These are phyloP conservation scores for Arthrobotrys entomopaga DNA, from an alignment of 2,329 filamentous ascomycete genomes.

Conservation along the genomic window DNA sequence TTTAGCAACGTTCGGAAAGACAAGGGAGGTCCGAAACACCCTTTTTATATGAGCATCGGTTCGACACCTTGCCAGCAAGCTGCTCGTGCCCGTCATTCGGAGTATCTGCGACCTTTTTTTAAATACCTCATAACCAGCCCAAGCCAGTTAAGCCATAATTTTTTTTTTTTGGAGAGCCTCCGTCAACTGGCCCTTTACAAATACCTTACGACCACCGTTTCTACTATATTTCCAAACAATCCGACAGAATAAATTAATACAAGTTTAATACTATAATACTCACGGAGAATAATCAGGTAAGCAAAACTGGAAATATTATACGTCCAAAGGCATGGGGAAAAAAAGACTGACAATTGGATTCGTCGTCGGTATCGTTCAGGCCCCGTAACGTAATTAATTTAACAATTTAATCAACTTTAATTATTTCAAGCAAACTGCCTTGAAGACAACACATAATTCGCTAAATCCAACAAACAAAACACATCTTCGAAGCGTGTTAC, in stretches of 20 bases:
- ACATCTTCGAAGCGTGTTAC: neutral
- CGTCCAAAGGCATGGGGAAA: too few species aligned
- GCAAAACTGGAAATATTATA: too few species aligned
- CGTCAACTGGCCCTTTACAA: too few species aligned
- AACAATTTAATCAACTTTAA: too few species aligned
- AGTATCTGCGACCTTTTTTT: conserved; percentile 50
- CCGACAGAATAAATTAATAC: too few species aligned
- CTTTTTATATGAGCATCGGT: conserved; percentile 45
- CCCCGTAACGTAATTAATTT: too few species aligned
- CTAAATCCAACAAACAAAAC: conserved; percentile 50
- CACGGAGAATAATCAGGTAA: too few species aligned
- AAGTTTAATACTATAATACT: too few species aligned
- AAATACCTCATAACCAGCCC: conserved; percentile 53
- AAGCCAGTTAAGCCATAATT: conserved; percentile 15
- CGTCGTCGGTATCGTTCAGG: too few species aligned
- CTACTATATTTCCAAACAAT: too few species aligned
- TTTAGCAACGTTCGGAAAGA: conserved; percentile 9
- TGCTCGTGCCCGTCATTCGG: conserved; percentile 32
- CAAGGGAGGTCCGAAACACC: conserved; percentile 12
- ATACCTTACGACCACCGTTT: too few species aligned
- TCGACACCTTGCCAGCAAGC: conserved; percentile 32
- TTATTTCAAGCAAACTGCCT: conserved; percentile 30
- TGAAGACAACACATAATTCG: conserved; percentile 52
- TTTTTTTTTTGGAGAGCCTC: neutral
- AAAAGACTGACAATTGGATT: too few species aligned